Percentiles rank a stretch among this genome's conserved stretches.
Conservation (phyloP, 768 basidiomycete species). For the Asterophora parasitica region DNA sequence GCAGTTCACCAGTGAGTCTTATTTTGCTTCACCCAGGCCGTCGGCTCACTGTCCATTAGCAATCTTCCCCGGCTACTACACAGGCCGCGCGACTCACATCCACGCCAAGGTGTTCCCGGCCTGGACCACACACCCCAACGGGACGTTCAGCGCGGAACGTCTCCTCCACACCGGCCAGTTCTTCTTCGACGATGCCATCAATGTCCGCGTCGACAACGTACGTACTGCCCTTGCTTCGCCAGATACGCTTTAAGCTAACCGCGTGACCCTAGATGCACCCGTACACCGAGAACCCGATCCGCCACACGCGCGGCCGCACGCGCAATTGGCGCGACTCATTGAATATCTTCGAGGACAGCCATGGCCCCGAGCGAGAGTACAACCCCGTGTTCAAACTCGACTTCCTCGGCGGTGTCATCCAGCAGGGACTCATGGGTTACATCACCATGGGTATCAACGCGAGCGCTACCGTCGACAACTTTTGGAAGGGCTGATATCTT, state of each 20-base stretch:
- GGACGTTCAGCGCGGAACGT: conserved; percentile 39
- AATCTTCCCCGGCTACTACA: conserved; percentile 55
- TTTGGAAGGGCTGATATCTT: conserved; percentile 26
- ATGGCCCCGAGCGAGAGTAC: conserved; percentile 44
- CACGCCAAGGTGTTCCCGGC: conserved; percentile 51
- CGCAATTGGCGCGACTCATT: conserved; percentile 50
- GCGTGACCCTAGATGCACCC: conserved; percentile 38
- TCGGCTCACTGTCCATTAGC: conserved; percentile 20
- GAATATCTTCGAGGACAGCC: conserved; percentile 49
- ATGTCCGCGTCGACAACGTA: conserved; percentile 43
- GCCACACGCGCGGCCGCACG: conserved; percentile 41
- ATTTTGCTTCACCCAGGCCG: neutral
- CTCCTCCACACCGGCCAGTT: conserved; percentile 49
- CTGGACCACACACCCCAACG: conserved; percentile 40
- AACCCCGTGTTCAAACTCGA: conserved; percentile 50
- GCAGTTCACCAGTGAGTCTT: conserved; percentile 44
- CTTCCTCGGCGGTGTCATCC: conserved; percentile 44
- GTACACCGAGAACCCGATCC: conserved; percentile 46
- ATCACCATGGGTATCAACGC: conserved; percentile 51
- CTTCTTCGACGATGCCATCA: conserved; percentile 54
- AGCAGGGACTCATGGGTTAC: conserved; percentile 47
- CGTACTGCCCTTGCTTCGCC: conserved; percentile 3
- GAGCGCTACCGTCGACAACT: conserved; percentile 34
- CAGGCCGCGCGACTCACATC: conserved; percentile 50
- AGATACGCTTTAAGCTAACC: neutral